Evolutionary conservation across 768 basidiomycete genomes (phyloP).

Genomic region (Naematelia aurantialba): DNA sequence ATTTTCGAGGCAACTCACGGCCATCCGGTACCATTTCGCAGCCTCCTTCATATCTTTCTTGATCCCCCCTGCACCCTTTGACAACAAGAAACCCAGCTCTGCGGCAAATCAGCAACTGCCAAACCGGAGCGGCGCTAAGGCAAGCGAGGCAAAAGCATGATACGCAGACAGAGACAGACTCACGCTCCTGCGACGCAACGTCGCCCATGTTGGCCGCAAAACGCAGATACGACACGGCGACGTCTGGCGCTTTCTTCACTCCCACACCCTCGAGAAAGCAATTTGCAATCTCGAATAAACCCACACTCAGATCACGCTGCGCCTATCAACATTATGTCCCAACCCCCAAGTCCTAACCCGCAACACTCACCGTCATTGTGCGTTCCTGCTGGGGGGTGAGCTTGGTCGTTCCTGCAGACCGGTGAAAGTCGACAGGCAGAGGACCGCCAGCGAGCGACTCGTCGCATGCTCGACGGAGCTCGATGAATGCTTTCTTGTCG

Average conservation of each 20-base stretch:
- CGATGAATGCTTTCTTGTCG: conserved; percentile 40
- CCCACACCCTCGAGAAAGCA: conserved; percentile 48
- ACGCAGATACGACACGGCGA: conserved; percentile 42
- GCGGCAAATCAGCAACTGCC: neutral
- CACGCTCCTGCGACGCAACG: conserved; percentile 47
- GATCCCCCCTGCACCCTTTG: conserved; percentile 41
- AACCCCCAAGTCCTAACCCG: conserved; percentile 7
- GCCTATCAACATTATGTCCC: neutral
- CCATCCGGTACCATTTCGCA: conserved; percentile 49
- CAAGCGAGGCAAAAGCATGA: neutral
- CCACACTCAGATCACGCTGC: conserved; percentile 42
- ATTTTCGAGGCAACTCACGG: conserved; percentile 30
- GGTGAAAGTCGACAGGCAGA: conserved; percentile 20
- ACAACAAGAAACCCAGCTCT: conserved; percentile 48
- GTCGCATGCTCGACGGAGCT: conserved; percentile 43
- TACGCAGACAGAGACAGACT: conserved; percentile 9
- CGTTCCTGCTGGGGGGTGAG: conserved; percentile 19
- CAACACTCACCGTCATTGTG: conserved; percentile 26
- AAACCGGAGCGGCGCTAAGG: neutral
- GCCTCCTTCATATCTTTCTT: conserved; percentile 51
- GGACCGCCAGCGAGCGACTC: conserved; percentile 27
- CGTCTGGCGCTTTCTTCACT: conserved; percentile 42
- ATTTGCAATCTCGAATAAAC: conserved; percentile 48
- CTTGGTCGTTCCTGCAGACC: conserved; percentile 22
- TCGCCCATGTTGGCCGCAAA: conserved; percentile 46